A percentile compares a stretch with the other conserved stretches of the same genome.
phyloP scores from a whole-genome alignment of 495 filamentous ascomycete genomes.

The Extremus antarcticus region DNA sequence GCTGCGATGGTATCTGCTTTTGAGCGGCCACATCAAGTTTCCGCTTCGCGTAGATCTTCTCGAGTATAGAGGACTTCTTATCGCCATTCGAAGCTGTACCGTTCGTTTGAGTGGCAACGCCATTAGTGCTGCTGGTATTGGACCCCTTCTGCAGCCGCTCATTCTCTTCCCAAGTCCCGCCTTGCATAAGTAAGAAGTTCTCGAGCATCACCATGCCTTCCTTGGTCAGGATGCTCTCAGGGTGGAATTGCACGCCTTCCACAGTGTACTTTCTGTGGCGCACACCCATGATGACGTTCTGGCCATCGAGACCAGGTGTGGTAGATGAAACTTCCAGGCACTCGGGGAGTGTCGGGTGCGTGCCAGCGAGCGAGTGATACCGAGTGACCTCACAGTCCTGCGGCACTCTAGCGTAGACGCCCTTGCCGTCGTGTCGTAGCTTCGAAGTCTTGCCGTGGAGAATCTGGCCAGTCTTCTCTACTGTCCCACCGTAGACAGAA shows the following conservation, averaged over 20 bases:
- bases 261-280: constrained; percentile 81
- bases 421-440: constrained; percentile 76
- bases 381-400: constrained; percentile 78
- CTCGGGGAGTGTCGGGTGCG: constrained; percentile 74
- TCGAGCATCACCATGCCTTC: constrained; percentile 80
- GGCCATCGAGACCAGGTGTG: constrained; percentile 46
- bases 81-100: constrained; percentile 14
- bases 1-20: constrained; percentile 73
- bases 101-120: constrained; percentile 17
- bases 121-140: constrained; percentile 14
- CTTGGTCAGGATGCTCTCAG: constrained; percentile 89
- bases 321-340: constrained; percentile 82
- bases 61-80: constrained; percentile 73
- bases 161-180: constrained; percentile 85
- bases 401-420: constrained; percentile 68
- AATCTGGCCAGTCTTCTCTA: constrained; percentile 90
- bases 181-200: constrained; percentile 79
- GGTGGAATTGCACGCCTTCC: constrained; percentile 95
- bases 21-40: constrained; percentile 67
- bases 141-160: constrained; percentile 28
- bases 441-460: constrained; percentile 93
- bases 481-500: constrained; percentile 77
- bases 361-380: constrained; percentile 94
- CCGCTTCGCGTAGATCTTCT: constrained; percentile 83
- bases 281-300: constrained; percentile 89